These are phyloP conservation scores for Punctularia strigosozonata DNA, from an alignment of 768 basidiomycete species.

Conservation along the genomic window DNA sequence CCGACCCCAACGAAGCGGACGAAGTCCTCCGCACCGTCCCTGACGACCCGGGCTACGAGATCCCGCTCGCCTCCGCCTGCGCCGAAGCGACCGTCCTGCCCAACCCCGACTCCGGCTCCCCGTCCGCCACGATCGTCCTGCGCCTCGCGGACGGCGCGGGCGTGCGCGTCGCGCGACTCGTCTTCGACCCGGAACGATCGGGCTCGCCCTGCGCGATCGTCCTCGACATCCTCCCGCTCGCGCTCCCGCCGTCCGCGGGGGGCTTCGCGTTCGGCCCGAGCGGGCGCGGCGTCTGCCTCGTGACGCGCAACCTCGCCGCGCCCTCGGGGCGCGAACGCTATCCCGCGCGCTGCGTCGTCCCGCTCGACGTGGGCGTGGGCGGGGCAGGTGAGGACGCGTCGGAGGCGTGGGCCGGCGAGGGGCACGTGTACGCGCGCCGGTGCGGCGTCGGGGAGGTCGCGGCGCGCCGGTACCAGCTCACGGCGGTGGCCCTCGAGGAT, in stretches of 20 bases:
- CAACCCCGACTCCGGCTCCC: not conserved
- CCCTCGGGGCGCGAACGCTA: conserved; percentile 13
- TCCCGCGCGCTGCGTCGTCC: conserved; percentile 20
- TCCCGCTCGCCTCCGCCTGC: not conserved
- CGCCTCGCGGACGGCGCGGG: not conserved
- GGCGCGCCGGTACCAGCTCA: conserved; percentile 17
- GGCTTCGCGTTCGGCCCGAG: conserved; percentile 16
- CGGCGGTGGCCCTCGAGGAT: conserved; percentile 19
- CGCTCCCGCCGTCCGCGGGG: conserved; percentile 18
- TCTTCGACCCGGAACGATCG: not conserved
- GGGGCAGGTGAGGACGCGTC: conserved; percentile 4
- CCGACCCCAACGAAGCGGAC: too few relatives aligned
- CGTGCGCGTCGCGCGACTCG: not conserved
- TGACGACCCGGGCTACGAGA: not conserved
- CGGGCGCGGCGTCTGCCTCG: conserved; percentile 24
- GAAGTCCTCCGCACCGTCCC: not conserved
- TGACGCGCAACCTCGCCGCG: conserved; percentile 22
- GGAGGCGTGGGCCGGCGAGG: conserved; percentile 7
- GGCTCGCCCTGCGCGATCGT: conserved; percentile 13
- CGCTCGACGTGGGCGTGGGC: conserved; percentile 15
- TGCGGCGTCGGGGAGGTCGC: conserved; percentile 20
- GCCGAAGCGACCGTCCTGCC: not conserved
- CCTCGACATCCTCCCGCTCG: conserved; percentile 11
- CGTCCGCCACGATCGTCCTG: not conserved
- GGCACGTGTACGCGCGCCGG: conserved; percentile 16